Percentiles rank a stretch among this genome's conserved stretches.
Conservation (phyloP, 140 eudicot species). For the Artemisia princeps region DNA sequence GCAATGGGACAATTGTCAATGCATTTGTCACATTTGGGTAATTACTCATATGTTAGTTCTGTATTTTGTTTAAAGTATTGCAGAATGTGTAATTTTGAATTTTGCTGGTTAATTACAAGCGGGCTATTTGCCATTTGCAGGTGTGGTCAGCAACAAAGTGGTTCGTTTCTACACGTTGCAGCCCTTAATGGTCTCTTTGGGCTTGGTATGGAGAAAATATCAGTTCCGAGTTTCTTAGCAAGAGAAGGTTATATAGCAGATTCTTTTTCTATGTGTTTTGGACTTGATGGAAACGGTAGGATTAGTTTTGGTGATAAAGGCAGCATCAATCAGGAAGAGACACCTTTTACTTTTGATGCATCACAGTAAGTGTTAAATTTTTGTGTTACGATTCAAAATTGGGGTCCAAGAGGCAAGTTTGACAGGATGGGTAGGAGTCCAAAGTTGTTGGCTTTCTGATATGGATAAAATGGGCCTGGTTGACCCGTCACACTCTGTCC, state of each 20-base stretch:
- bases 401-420: no score
- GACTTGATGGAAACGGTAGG: constrained; percentile 82
- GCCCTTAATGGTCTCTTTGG: constrained; percentile 94
- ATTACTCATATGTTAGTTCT: not conserved
- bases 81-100: no score
- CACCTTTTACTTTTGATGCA: constrained; percentile 62
- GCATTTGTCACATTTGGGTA: constrained; percentile 83
- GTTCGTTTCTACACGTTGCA: constrained; percentile 83
- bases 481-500: no score
- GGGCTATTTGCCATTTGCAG: constrained; percentile 36
- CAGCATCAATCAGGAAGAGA: constrained; percentile 66
- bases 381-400: not conserved
- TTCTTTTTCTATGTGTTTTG: constrained; percentile 96
- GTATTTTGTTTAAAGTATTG: no score
- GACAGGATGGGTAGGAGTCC: no score
- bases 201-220: constrained; percentile 78
- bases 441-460: no score
- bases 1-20: constrained; percentile 38
- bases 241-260: constrained; percentile 67
- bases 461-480: no score
- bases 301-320: constrained; percentile 90
- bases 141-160: constrained; percentile 92
- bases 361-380: constrained; percentile 54
- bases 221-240: constrained; percentile 75
- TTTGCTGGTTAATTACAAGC: no score